A percentile compares a stretch with the other conserved stretches of the same genome.
phyloP scores from a whole-genome alignment of 768 basidiomycete species.

The Mycena metata region DNA sequence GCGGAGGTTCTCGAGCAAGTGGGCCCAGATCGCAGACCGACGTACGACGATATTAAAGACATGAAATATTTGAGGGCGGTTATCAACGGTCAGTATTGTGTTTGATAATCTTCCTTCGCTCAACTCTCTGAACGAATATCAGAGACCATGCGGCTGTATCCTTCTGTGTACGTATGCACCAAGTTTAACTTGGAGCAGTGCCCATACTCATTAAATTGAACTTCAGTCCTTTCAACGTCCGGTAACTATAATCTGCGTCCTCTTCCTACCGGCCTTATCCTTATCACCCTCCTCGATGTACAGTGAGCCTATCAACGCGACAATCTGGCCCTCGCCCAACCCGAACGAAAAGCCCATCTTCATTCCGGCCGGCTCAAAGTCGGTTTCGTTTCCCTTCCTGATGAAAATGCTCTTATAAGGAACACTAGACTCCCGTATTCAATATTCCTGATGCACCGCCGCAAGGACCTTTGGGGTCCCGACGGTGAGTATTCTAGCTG shows the following conservation, averaged over 20 bases:
- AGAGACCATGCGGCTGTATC: constrained; percentile 69
- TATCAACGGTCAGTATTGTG: constrained; percentile 60
- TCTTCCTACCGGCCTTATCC: neutral
- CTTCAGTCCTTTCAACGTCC: constrained; percentile 56
- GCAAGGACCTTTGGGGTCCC: constrained; percentile 63
- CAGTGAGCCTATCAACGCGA: constrained; percentile 53
- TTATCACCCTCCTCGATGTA: neutral
- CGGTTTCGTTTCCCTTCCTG: constrained; percentile 18
- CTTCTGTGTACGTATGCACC: constrained; percentile 54
- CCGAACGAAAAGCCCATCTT: constrained; percentile 51
- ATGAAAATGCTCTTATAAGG: neutral
- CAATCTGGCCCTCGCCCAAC: constrained; percentile 46
- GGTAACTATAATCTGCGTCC: constrained; percentile 32
- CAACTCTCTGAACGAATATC: neutral
- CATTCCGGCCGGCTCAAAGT: constrained; percentile 49
- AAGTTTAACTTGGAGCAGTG: neutral
- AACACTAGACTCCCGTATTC: constrained; percentile 49
- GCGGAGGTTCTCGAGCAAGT: constrained; percentile 64
- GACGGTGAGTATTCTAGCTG: constrained; percentile 46
- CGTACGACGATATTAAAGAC: constrained; percentile 68
- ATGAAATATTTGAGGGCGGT: constrained; percentile 74
- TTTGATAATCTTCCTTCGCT: neutral
- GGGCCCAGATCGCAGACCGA: constrained; percentile 59
- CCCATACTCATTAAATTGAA: constrained; percentile 26
- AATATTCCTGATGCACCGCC: constrained; percentile 51